Base-by-base conservation (phyloP, 2,329 filamentous ascomycete species). In the Chaetomiaceae sp. region DNA sequence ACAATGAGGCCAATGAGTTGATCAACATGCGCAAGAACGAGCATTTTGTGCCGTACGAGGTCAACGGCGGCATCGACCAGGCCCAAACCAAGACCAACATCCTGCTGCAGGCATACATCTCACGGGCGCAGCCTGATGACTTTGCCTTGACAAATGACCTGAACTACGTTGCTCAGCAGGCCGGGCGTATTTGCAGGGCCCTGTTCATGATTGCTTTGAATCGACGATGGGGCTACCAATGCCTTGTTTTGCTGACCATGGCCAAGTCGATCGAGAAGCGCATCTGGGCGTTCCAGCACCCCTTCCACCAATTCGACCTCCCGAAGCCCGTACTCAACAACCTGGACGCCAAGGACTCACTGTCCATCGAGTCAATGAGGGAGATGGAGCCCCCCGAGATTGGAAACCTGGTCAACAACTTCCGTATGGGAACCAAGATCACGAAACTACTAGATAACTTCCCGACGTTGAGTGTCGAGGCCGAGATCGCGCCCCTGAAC, bases 121-220 rank as follows among this genome's bases (percentile, higher is more conserved):
- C 89, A 32, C 79, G 86, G 56, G 85, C 83, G 1, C 84, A 86
- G 57, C 76, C 93, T 0, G 91, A 97, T 53, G 93, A 98, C 64
- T 98, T 97, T 67, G 91, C 93, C 0, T 71, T 98, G 10, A 79
- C 85, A 1, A 97, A 94, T 17, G 93, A 98, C 62, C 84, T 87
- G 36, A 88, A 88, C 53, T 98, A 98, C 60, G 88, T 98, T 35
- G 88, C 93, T 1, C 93, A 98, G 62, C 95, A 98, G 63, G 85
- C 93, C 10, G 88, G 89, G 1, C 84, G 93, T 65, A 98, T 98
- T 48, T 96, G 90, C 60, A 78, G 94, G 51, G 88, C 94, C 2
- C 69, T 98, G 14, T 98, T 98, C 66, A 95, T 97, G 88, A 91
- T 98, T 58, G 91, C 93, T 1, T 72, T 98, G 42, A 97, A 97